A percentile compares a stretch with the other conserved stretches of the same genome.
These are phyloP conservation scores for Calonectria honghensis DNA, from an alignment of 2,329 filamentous ascomycete genomes.

Conservation along the genomic window DNA sequence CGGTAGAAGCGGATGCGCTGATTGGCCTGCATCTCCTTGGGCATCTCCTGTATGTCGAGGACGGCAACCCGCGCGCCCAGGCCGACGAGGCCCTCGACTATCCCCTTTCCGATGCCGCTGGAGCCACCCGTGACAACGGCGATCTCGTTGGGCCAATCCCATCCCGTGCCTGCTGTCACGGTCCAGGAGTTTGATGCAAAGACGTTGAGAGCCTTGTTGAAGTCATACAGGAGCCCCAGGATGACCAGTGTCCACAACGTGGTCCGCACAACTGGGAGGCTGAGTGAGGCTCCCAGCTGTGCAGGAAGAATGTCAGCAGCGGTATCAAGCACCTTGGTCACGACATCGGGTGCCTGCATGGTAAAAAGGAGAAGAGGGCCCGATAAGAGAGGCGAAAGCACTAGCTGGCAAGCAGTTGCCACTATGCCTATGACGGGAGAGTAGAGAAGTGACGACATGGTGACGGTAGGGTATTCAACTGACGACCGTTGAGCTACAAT, in stretches of 20 bases:
- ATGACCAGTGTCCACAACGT: slow-evolving; percentile 49
- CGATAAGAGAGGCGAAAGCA: slow-evolving; percentile 48
- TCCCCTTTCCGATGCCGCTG: slow-evolving; percentile 63
- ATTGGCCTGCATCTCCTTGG: slow-evolving; percentile 51
- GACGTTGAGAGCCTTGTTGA: slow-evolving; percentile 53
- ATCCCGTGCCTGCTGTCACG: slow-evolving; percentile 43
- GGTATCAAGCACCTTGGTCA: slow-evolving; percentile 41
- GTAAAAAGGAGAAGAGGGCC: slow-evolving; percentile 45
- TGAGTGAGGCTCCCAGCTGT: slow-evolving; percentile 32
- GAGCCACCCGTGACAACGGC: slow-evolving; percentile 67
- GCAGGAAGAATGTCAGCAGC: slow-evolving; percentile 34
- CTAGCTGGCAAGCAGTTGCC: slow-evolving; percentile 17
- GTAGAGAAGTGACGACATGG: slow-evolving; percentile 51
- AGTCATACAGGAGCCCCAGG: slow-evolving; percentile 48
- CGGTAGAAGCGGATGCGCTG: slow-evolving; percentile 57
- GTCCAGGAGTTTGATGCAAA: slow-evolving; percentile 59
- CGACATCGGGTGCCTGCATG: slow-evolving; percentile 42
- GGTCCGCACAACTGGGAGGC: slow-evolving; percentile 30
- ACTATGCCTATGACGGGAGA: slow-evolving; percentile 44
- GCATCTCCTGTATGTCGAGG: slow-evolving; percentile 73
- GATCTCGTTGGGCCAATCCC: slow-evolving; percentile 64
- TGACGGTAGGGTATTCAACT: background rate
- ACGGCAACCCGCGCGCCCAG: slow-evolving; percentile 79
- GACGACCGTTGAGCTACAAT: background rate
- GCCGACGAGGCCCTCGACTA: slow-evolving; percentile 57